Evolutionary conservation across 306 rosid genomes (phyloP).

Genomic region (Cucurbita moschata): DNA sequence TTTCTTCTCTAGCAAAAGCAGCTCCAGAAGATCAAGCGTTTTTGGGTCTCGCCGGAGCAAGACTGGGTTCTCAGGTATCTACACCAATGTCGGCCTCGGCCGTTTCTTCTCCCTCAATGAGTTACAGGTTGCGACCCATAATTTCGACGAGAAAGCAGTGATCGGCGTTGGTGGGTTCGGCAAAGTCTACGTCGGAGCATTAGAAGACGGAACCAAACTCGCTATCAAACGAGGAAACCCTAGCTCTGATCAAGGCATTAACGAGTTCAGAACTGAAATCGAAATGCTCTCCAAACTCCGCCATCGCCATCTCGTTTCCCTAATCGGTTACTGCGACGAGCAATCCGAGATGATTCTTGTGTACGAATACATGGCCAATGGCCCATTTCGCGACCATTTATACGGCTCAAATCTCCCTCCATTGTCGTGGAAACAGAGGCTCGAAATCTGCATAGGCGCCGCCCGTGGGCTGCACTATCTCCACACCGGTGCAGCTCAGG

Average conservation of each 20-base stretch:
- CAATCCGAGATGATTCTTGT: constrained; percentile 74
- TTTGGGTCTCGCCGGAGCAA: constrained; percentile 39
- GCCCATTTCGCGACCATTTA: constrained; percentile 64
- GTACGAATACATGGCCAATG: constrained; percentile 75
- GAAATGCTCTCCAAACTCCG: constrained; percentile 72
- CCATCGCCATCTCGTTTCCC: constrained; percentile 75
- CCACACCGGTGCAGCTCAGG: constrained; percentile 74
- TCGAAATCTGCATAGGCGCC: constrained; percentile 70
- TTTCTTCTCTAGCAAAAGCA: constrained; percentile 18
- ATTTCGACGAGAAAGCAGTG: constrained; percentile 47
- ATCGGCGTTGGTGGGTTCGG: constrained; percentile 90
- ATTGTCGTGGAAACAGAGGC: constrained; percentile 69
- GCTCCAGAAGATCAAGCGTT: constrained; percentile 19
- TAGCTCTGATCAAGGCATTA: constrained; percentile 64
- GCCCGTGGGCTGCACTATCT: constrained; percentile 84
- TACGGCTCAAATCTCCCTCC: constrained; percentile 37
- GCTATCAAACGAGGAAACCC: constrained; percentile 64
- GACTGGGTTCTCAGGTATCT: constrained; percentile 17
- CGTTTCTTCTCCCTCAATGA: constrained; percentile 35
- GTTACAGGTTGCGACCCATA: constrained; percentile 35
- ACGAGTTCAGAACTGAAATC: constrained; percentile 66
- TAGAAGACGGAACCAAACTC: constrained; percentile 51
- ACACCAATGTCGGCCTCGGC: constrained; percentile 23
- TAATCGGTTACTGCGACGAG: constrained; percentile 72
- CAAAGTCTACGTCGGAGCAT: constrained; percentile 55